Evolutionary conservation across 441 rosid species (phyloP), one percentile per base, ranked within the genome.

Genomic region (Gossypium gossypioides): DNA sequence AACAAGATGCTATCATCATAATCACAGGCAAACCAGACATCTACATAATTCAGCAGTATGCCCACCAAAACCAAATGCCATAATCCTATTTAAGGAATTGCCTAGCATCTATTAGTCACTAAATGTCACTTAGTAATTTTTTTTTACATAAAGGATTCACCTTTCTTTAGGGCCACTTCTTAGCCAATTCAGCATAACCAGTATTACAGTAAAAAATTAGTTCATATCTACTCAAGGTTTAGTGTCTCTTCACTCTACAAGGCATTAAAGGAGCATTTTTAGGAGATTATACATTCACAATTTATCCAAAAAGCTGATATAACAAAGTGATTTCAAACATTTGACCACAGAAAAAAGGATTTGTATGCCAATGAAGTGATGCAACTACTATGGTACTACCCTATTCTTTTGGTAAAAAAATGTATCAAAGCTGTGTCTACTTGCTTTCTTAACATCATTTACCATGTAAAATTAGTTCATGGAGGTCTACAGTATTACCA

Each of bases 1-100:
- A 50, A n/a, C 58, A 67, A 50, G 15, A 67, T 67, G 44, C 21
- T 46, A 46, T 46, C 70, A n/a, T 24, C 25, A 3, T 44, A 66
- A 66, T 7, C 9, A 50, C 59, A 27, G 34, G 65, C n/a, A 58
- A 71, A 40, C 44, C 66, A 71, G 67, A 42, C 54, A 24, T 69
- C 15, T 25, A 34, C 57, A 21, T 46, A 46, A 24, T 24, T 15
- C 42, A 55, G 64, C 54, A 40, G 52, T 29, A 27, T 25, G 71
- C 21, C 34, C n/a, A 65, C 32, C 37, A 65, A 65, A 46, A 65
- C 56, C 21, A 22, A 48, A 65, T 65, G 56, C 1, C 37, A 22
- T 44, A 22, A 65, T 13, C 56, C 37, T 21, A 34, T 55, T 37
- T 6, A 21, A 69, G 15, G 25, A 34, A 56, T 6, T 3, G 27